Evolutionary conservation across 352 stramenopile genomes (phyloP).

Genomic region (Halophytophthora polymorphica): DNA sequence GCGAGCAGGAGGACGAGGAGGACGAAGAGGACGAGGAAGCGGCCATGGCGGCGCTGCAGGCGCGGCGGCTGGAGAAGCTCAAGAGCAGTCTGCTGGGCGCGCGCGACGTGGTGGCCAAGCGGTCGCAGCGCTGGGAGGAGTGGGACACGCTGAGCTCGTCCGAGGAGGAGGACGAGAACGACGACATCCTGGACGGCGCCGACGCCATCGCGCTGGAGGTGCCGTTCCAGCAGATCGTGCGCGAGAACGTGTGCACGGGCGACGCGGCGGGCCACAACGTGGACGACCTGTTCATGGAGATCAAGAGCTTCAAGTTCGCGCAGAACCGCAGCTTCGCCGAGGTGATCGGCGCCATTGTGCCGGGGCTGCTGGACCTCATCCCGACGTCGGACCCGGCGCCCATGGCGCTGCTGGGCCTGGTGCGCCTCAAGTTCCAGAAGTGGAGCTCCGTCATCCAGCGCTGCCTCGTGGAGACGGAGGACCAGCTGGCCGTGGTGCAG

Average conservation of each 20-base stretch:
- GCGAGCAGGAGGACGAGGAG: slow-evolving; percentile 50
- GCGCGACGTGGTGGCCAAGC: slow-evolving; percentile 51
- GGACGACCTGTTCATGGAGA: slow-evolving; percentile 92
- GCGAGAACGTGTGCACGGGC: slow-evolving; percentile 76
- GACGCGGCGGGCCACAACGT: slow-evolving; percentile 74
- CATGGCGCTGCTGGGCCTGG: slow-evolving; percentile 68
- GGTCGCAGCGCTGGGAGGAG: slow-evolving; percentile 62
- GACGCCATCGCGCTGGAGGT: slow-evolving; percentile 36
- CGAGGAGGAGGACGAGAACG: slow-evolving; percentile 66
- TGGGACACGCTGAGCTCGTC: slow-evolving; percentile 82
- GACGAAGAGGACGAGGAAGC: slow-evolving; percentile 36
- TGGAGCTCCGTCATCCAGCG: slow-evolving; percentile 90
- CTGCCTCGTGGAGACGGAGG: slow-evolving; percentile 82
- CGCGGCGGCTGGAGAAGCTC: slow-evolving; percentile 54
- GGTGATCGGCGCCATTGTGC: slow-evolving; percentile 73
- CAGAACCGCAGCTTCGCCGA: slow-evolving; percentile 86
- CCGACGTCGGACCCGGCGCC: slow-evolving; percentile 41
- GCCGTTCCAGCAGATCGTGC: slow-evolving; percentile 75
- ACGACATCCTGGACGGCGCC: slow-evolving; percentile 48
- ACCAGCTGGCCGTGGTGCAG: slow-evolving; percentile 58
- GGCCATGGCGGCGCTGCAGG: slow-evolving; percentile 23
- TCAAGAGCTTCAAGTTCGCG: slow-evolving; percentile 94
- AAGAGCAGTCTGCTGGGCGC: slow-evolving; percentile 70
- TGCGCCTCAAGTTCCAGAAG: slow-evolving; percentile 86
- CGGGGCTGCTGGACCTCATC: slow-evolving; percentile 67